phyloP scores from a whole-genome alignment of 331 rosid species.

The Arachis monticola region DNA sequence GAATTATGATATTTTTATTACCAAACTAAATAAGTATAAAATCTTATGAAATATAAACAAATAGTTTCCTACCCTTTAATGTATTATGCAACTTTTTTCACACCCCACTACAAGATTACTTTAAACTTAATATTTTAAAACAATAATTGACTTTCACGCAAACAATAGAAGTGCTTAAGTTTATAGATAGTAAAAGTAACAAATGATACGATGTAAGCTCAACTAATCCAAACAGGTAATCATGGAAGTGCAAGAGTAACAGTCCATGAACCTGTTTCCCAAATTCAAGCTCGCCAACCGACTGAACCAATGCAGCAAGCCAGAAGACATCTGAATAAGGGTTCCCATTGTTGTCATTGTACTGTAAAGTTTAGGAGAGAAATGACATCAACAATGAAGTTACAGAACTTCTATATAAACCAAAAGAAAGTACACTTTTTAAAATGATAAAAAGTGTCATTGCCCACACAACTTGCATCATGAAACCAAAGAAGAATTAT shows the following conservation, averaged over 20 bases:
- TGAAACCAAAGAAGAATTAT: conserved; percentile 20
- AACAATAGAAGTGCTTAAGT: neutral
- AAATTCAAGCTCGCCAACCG: conserved; percentile 92
- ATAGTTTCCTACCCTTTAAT: too few relatives aligned
- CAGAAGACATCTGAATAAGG: conserved; percentile 95
- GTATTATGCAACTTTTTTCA: neutral
- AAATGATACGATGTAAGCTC: neutral
- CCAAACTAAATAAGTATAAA: too few relatives aligned
- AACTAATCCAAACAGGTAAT: conserved; percentile 18
- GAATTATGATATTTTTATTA: too few relatives aligned
- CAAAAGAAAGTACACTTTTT: conserved; percentile 27
- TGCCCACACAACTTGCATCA: conserved; percentile 15
- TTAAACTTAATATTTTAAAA: too few relatives aligned
- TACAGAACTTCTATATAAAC: neutral
- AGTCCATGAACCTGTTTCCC: conserved; percentile 84
- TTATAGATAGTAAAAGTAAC: neutral
- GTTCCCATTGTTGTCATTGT: conserved; percentile 93
- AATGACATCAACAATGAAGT: conserved; percentile 32
- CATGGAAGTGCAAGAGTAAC: conserved; percentile 26
- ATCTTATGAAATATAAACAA: too few relatives aligned
- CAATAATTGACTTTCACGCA: too few relatives aligned
- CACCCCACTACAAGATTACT: too few relatives aligned
- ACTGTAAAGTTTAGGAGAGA: conserved; percentile 57
- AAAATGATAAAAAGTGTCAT: neutral
- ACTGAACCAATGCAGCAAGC: conserved; percentile 92